Percentiles rank a stretch among this genome's conserved stretches.
Conservation (phyloP, 306 rosid species). For the Quercus engelmannii region DNA sequence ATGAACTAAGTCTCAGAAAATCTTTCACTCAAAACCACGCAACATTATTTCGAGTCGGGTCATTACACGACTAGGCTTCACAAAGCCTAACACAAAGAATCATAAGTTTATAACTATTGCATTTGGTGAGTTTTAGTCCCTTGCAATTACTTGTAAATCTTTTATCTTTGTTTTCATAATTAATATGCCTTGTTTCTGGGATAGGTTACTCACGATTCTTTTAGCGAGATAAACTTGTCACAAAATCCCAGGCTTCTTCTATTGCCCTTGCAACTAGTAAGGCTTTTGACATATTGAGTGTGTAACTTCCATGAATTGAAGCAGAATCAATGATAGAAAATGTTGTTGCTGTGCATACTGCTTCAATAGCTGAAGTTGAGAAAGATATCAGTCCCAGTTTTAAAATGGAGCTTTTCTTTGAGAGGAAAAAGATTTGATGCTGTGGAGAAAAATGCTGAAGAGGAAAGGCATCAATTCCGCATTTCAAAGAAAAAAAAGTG, state of each 20-base stretch:
- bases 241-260: constrained; percentile 86
- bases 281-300: constrained; percentile 76
- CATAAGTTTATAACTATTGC: constrained; percentile 57
- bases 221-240: constrained; percentile 90
- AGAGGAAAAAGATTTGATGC: constrained; percentile 77
- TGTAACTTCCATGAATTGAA: constrained; percentile 95
- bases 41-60: too few species aligned
- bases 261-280: constrained; percentile 92
- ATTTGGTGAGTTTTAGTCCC: constrained; percentile 58
- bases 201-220: constrained; percentile 86
- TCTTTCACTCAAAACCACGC: too few species aligned
- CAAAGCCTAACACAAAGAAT: constrained; percentile 40
- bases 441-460: constrained; percentile 85
- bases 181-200: not conserved
- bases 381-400: constrained; percentile 75
- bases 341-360: constrained; percentile 88
- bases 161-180: not conserved
- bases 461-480: constrained; percentile 55
- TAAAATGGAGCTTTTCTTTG: constrained; percentile 69
- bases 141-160: not conserved
- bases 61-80: too few species aligned
- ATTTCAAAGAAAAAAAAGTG: too few species aligned
- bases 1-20: too few species aligned
- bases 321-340: constrained; percentile 93
- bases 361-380: constrained; percentile 91